Percentiles rank a stretch among this genome's conserved stretches.
Evolutionary conservation across 805 yeast genomes (phyloP).

Genomic region (Monosporozyma unispora): DNA sequence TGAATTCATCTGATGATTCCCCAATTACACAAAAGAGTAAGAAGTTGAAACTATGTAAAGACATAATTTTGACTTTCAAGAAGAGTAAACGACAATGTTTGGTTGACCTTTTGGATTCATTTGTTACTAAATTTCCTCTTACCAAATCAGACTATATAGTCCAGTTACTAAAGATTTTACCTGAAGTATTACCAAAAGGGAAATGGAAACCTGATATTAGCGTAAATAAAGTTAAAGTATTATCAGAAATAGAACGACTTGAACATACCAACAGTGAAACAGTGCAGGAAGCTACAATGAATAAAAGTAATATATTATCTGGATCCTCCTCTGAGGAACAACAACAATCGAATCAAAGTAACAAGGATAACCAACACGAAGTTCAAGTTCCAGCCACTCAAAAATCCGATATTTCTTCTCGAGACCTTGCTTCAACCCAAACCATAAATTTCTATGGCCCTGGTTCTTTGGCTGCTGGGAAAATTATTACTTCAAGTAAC

Average conservation of each 20-base stretch:
- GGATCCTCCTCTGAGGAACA: not conserved
- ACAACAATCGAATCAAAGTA: not conserved
- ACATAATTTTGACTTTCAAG: not conserved
- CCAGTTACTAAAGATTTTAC: not conserved
- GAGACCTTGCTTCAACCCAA: not conserved
- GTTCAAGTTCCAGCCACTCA: slow-evolving; percentile 11
- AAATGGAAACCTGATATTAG: not conserved
- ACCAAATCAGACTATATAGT: not conserved
- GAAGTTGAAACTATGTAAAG: not conserved
- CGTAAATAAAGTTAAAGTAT: not conserved
- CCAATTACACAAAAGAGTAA: not conserved
- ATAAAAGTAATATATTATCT: not conserved
- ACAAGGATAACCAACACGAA: not conserved
- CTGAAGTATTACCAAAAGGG: no score
- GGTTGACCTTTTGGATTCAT: not conserved
- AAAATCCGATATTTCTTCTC: not conserved
- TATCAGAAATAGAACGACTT: not conserved
- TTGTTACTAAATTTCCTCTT: not conserved
- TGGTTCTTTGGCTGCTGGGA: not conserved
- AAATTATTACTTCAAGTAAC: slow-evolving; percentile 1
- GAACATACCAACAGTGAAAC: not conserved
- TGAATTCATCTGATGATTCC: not conserved
- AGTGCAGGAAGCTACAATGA: not conserved
- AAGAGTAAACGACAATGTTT: not conserved
- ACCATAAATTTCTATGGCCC: not conserved